Conservation (phyloP, 257 asterid genomes). For the Fraxinus excelsior region DNA sequence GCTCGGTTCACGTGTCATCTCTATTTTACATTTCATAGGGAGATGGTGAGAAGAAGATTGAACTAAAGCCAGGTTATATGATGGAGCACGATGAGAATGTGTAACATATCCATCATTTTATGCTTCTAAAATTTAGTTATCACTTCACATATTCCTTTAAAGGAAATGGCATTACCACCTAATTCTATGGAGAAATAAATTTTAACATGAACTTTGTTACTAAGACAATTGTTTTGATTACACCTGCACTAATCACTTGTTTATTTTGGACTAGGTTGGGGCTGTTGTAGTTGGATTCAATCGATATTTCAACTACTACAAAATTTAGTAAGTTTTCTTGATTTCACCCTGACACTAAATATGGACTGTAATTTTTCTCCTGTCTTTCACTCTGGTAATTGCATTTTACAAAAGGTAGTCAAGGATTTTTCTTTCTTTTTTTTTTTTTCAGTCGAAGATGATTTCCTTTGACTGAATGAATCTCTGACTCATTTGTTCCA, state of each 20-base stretch:
- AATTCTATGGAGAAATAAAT: not conserved
- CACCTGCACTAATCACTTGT: slow-evolving; percentile 8
- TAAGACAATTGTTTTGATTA: slow-evolving; percentile 6
- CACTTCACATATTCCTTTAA: not conserved
- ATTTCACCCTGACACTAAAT: not conserved
- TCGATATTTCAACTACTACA: slow-evolving; percentile 95
- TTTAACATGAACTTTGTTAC: slow-evolving; percentile 7
- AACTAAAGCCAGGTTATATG: slow-evolving; percentile 85
- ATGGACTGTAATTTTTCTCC: not conserved
- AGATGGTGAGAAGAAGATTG: slow-evolving; percentile 89
- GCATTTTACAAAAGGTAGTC: not conserved
- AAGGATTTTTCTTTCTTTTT: not conserved
- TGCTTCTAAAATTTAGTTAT: slow-evolving; percentile 20
- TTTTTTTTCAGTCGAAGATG: not conserved
- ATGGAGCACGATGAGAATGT: slow-evolving; percentile 96
- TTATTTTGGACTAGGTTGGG: slow-evolving; percentile 65
- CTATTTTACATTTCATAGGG: slow-evolving; percentile 48
- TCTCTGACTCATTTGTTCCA: not conserved
- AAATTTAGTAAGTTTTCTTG: slow-evolving; percentile 76
- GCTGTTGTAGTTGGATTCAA: slow-evolving; percentile 98
- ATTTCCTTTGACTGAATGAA: too few relatives aligned
- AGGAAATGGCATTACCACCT: slow-evolving; percentile 1
- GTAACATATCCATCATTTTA: slow-evolving; percentile 28
- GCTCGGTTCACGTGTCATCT: slow-evolving; percentile 17
- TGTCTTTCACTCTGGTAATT: not conserved